Base-by-base conservation (phyloP, 2,329 filamentous ascomycete genomes). In the Rhytidhysteron rufulum region DNA sequence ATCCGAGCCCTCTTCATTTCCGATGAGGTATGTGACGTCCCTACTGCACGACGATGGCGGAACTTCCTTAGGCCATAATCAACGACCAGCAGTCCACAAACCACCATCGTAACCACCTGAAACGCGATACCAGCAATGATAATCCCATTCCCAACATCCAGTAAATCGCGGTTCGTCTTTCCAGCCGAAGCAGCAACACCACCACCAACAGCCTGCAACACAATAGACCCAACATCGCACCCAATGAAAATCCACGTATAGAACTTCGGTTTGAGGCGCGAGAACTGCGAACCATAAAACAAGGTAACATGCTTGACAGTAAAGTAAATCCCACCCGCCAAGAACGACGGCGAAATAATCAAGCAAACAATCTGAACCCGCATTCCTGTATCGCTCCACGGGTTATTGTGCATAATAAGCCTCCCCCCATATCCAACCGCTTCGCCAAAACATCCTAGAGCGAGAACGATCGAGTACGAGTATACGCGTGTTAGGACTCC, bases 111-210 rank as follows among this genome's bases (percentile, higher is more conserved):
- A 41, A 69, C 66, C 30, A 82, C 73, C 50, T 83, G 79, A 40
- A 82, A 70, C n/a, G 73, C 65, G 16, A 83, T 73, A 13, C 79
- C 79, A 2, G 71, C 72, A 32, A 77, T 67, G 54, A 74, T 71
- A 40, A 74, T 62, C 49, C 75, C 51, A 30, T 74, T 72, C 21
- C 72, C 74, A 9, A 60, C 60, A n/a, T 68, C 53, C 45, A 73
- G 77, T 36, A 67, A 49, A 11, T 27, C 24, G 6, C 39, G 42
- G 9, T 5, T 40, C 7, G 19, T 15, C 6, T 20, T 7, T 5
- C 22, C 18, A 21, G 44, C 41, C 4, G 20, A 27, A n/a, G 36
- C 69, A 13, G 72, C 73, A 18, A 79, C 52, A 18, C 72, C 77
- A 21, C 78, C 78, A 19, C 78, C 78, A 7, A 72, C 65, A 21